A percentile compares a stretch with the other conserved stretches of the same genome.
Evolutionary conservation across 176 grass and related monocot species (phyloP).

Genomic region (Hsuehochloa calcarea): DNA sequence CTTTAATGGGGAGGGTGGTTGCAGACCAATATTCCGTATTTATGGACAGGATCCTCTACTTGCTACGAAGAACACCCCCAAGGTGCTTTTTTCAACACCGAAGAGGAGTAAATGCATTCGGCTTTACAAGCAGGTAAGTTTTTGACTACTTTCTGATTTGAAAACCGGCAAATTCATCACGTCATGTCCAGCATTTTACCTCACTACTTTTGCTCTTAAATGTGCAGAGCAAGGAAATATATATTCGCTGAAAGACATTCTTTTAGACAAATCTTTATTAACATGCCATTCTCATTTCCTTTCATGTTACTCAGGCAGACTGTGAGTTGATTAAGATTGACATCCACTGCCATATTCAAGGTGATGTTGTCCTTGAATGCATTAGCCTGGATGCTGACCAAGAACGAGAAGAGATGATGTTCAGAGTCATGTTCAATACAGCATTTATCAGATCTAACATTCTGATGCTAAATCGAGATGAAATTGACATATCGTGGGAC

Average conservation of each 20-base stretch:
- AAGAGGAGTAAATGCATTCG: conserved; percentile 80
- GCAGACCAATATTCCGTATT: conserved; percentile 90
- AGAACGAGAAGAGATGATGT: conserved; percentile 88
- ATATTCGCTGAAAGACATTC: background rate
- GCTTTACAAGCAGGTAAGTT: conserved; percentile 86
- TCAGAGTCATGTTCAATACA: conserved; percentile 97
- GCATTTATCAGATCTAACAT: conserved; percentile 97
- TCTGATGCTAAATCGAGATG: conserved; percentile 92
- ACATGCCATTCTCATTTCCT: conserved; percentile 22
- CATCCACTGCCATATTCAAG: conserved; percentile 96
- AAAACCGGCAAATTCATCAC: conserved; percentile 15
- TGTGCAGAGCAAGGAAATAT: background rate
- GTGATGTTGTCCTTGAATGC: conserved; percentile 96
- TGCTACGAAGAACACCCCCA: conserved; percentile 52
- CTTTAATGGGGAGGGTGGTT: conserved; percentile 67
- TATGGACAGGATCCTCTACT: conserved; percentile 90
- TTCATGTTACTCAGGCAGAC: conserved; percentile 59
- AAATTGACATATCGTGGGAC: conserved; percentile 91
- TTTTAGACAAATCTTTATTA: background rate
- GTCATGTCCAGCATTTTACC: background rate
- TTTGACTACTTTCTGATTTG: conserved; percentile 2
- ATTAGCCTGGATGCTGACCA: conserved; percentile 78
- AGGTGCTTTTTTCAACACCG: conserved; percentile 76
- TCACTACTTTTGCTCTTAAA: background rate
- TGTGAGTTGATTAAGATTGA: conserved; percentile 97